phyloP scores from a whole-genome alignment of 208 protist species.

The Trypanosoma caninum region DNA sequence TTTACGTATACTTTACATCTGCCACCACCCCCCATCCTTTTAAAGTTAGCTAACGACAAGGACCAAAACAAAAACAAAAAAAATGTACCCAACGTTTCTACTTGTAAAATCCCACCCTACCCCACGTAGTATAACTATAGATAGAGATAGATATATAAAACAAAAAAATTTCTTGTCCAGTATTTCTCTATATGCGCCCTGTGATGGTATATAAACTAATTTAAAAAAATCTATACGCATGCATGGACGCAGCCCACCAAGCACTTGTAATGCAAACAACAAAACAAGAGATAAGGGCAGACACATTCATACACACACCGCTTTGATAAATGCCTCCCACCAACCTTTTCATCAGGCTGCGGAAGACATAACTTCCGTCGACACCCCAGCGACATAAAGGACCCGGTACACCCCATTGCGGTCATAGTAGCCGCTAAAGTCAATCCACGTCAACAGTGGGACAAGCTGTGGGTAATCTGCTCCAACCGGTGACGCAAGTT shows the following conservation, averaged over 20 bases:
- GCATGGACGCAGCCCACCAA: too few species aligned
- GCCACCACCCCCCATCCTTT: too few species aligned
- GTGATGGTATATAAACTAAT: too few species aligned
- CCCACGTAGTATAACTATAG: too few species aligned
- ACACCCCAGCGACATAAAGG: conserved; percentile 32
- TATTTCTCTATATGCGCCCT: not conserved
- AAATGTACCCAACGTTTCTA: too few species aligned
- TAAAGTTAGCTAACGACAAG: not conserved
- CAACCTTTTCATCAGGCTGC: not conserved
- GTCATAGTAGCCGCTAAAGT: conserved; percentile 85
- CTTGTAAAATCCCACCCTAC: too few species aligned
- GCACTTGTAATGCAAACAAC: too few species aligned
- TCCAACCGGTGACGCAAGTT: conserved; percentile 75
- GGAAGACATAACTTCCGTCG: conserved; percentile 8
- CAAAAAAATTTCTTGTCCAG: not conserved
- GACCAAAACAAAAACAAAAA: not conserved
- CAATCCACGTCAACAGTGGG: conserved; percentile 81
- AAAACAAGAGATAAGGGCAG: not conserved
- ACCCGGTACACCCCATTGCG: conserved; percentile 84
- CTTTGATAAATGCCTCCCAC: not conserved
- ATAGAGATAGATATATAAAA: too few species aligned
- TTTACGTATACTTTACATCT: not conserved
- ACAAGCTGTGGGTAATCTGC: conserved; percentile 80
- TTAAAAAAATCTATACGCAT: too few species aligned
- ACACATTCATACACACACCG: not conserved